phyloP scores from a whole-genome alignment of 495 filamentous ascomycete genomes.

The Articulospora tetracladia region DNA sequence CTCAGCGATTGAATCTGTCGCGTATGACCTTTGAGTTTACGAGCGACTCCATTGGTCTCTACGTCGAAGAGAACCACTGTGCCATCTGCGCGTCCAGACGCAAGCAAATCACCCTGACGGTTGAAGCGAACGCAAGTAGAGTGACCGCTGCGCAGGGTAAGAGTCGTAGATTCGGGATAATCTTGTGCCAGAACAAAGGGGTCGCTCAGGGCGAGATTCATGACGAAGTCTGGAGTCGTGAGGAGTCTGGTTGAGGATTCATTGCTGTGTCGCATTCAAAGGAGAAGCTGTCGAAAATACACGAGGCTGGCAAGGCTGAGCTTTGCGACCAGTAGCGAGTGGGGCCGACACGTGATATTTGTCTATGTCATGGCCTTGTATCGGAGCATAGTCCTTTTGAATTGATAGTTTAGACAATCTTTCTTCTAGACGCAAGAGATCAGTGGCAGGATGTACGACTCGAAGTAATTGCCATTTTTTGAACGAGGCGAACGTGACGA shows the following conservation, averaged over 20 bases:
- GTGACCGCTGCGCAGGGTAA: conserved; percentile 71
- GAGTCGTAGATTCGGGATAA: conserved; percentile 84
- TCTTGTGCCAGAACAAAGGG: conserved; percentile 88
- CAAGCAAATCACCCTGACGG: conserved; percentile 87
- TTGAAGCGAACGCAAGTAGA: conserved; percentile 79
- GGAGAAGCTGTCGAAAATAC: too few relatives aligned
- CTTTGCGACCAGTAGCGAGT: too few relatives aligned
- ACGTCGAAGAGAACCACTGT: conserved; percentile 94
- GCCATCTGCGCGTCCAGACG: conserved; percentile 89
- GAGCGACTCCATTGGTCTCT: conserved; percentile 91
- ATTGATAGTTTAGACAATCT: too few relatives aligned
- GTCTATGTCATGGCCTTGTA: too few relatives aligned
- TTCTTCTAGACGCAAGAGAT: too few relatives aligned
- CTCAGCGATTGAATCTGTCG: conserved; percentile 86
- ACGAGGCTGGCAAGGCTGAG: neutral
- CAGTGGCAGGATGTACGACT: too few relatives aligned
- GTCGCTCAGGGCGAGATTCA: conserved; percentile 79
- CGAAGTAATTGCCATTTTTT: too few relatives aligned
- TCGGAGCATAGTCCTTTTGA: too few relatives aligned
- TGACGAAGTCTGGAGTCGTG: conserved; percentile 27
- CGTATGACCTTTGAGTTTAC: conserved; percentile 88
- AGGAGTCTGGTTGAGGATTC: neutral
- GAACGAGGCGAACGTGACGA: too few relatives aligned
- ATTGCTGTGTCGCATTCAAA: too few relatives aligned
- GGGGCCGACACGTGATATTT: too few relatives aligned